Evolutionary conservation across 2,329 filamentous ascomycete species (phyloP).

Genomic region (Calonectria fujianensis): DNA sequence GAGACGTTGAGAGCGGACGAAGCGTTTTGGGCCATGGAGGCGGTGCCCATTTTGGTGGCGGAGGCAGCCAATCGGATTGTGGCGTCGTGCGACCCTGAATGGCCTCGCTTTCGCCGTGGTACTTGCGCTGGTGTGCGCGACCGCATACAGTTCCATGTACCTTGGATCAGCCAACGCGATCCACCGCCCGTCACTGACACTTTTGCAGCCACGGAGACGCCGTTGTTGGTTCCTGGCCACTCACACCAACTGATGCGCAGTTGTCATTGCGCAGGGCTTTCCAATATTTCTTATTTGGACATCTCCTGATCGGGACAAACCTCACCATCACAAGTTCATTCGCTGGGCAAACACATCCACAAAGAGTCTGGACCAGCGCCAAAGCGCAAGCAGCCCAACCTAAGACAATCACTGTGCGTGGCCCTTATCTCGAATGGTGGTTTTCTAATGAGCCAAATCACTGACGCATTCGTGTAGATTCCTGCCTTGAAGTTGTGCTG

Average conservation of each 20-base stretch:
- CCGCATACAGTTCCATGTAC: slow-evolving; percentile 29
- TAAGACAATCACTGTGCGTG: background rate
- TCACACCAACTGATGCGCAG: slow-evolving; percentile 6
- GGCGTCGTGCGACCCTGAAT: slow-evolving; percentile 26
- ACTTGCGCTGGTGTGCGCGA: slow-evolving; percentile 30
- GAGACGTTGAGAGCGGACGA: slow-evolving; percentile 28
- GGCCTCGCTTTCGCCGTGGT: slow-evolving; percentile 41
- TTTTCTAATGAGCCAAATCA: background rate
- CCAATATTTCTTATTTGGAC: background rate
- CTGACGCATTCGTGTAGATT: slow-evolving; percentile 25
- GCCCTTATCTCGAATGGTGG: background rate
- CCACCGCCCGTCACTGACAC: slow-evolving; percentile 35
- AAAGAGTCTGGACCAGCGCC: background rate
- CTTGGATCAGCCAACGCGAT: slow-evolving; percentile 5
- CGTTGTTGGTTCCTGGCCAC: background rate
- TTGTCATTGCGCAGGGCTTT: background rate
- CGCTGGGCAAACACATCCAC: too few species aligned
- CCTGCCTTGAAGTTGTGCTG: slow-evolving; percentile 2
- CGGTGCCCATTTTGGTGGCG: slow-evolving; percentile 36
- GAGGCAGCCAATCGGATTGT: slow-evolving; percentile 47
- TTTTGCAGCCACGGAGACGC: slow-evolving; percentile 23
- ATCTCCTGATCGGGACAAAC: background rate
- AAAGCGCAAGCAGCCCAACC: background rate
- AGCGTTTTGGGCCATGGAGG: slow-evolving; percentile 34
- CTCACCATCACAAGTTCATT: background rate